Conservation (phyloP, 495 filamentous ascomycete species). For the Zalerion maritima region DNA sequence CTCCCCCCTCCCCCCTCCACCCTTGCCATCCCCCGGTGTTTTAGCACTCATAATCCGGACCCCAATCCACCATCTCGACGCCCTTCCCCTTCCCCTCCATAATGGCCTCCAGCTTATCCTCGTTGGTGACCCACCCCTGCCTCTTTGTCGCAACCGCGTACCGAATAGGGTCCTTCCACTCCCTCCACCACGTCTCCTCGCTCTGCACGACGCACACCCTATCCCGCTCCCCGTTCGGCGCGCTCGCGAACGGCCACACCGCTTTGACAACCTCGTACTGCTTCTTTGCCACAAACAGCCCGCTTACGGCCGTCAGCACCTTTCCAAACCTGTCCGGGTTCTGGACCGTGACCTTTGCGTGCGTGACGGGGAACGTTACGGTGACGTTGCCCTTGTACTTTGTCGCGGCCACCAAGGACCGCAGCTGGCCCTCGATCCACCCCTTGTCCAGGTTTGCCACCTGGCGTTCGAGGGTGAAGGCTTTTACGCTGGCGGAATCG, state of each 20-base stretch:
- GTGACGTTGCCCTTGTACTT: constrained; percentile 33
- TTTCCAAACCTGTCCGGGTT: constrained; percentile 31
- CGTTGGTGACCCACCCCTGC: constrained; percentile 34
- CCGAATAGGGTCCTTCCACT: constrained; percentile 30
- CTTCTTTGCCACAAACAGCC: constrained; percentile 27
- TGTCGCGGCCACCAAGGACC: constrained; percentile 27
- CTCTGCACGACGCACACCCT: constrained; percentile 31
- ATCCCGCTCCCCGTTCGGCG: constrained; percentile 21
- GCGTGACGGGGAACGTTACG: constrained; percentile 36
- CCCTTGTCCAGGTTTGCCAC: constrained; percentile 35
- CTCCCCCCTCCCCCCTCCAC: too few species aligned
- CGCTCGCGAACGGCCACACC: constrained; percentile 32
- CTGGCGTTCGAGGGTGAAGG: constrained; percentile 31
- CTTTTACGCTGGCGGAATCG: constrained; percentile 30
- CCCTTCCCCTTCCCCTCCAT: constrained; percentile 27
- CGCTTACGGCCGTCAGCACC: constrained; percentile 27
- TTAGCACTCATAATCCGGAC: constrained; percentile 19
- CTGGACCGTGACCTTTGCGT: constrained; percentile 31
- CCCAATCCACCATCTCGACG: constrained; percentile 22
- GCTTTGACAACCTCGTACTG: constrained; percentile 35
- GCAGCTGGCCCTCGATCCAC: constrained; percentile 37
- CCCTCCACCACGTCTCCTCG: constrained; percentile 39
- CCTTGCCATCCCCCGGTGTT: too few species aligned
- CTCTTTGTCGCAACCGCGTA: constrained; percentile 28
- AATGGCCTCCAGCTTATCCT: constrained; percentile 34